A percentile compares a stretch with the other conserved stretches of the same genome.
These are phyloP conservation scores for Paxillus ammoniavirescens DNA, from an alignment of 768 basidiomycete species.

Conservation along the genomic window DNA sequence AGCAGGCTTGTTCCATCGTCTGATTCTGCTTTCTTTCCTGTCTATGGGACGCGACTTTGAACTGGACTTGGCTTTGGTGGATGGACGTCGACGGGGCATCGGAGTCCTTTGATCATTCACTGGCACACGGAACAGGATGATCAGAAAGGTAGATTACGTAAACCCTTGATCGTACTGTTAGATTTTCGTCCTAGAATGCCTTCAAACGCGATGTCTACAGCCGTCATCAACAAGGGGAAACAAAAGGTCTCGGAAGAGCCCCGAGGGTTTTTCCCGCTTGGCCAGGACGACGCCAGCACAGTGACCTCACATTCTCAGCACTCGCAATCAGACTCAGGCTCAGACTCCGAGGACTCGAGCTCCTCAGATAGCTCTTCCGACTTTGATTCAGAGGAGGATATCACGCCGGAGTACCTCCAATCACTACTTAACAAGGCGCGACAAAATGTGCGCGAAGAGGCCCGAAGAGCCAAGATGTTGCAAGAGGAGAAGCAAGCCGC, in stretches of 20 bases:
- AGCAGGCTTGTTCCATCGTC: conserved; percentile 62
- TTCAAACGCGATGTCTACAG: conserved; percentile 4
- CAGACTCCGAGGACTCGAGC: conserved; percentile 34
- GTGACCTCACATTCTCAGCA: background rate
- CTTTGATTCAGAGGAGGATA: conserved; percentile 40
- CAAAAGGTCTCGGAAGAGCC: background rate
- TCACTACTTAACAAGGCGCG: conserved; percentile 63
- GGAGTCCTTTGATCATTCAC: background rate
- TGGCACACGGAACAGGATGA: background rate
- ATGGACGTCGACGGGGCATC: conserved; percentile 48
- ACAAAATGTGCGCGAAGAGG: conserved; percentile 43
- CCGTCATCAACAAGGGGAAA: conserved; percentile 6
- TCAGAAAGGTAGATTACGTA: conserved; percentile 17
- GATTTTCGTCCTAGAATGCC: background rate
- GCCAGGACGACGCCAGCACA: conserved; percentile 2
- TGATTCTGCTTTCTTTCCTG: conserved; percentile 50
- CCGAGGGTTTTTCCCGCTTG: background rate
- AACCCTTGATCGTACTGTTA: background rate
- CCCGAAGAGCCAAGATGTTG: conserved; percentile 18
- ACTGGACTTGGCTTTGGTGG: conserved; percentile 34
- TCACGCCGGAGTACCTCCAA: conserved; percentile 60
- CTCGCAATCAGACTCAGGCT: conserved; percentile 16
- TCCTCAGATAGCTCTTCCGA: conserved; percentile 34
- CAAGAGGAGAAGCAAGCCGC: conserved; percentile 21
- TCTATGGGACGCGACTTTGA: conserved; percentile 47